Evolutionary conservation across 2,329 filamentous ascomycete species (phyloP), one percentile per base, ranked within the genome.

Genomic region (Phyllosticta capitalensis): DNA sequence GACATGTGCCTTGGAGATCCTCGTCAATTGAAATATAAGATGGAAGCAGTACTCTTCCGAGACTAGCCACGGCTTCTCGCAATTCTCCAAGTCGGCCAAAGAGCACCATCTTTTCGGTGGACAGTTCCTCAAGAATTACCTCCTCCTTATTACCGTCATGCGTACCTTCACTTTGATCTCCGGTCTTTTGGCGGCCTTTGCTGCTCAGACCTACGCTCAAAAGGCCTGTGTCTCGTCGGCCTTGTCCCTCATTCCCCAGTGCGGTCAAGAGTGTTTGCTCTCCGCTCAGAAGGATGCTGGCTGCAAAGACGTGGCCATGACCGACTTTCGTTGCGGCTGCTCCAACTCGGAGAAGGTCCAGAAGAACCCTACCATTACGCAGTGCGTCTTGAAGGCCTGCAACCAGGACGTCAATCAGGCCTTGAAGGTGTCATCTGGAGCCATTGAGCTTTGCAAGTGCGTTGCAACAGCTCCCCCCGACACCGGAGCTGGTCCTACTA

Each of bases 271-370:
- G n/a, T 54, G 52, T 12, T 30, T 54, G 52, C 52, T 26, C 12
- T 54, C 30, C 5, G 54, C 54, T 20, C 26, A 55, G 21, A 24
- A 28, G 28, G 28, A 30, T 20, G 30, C 38, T 21, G 54, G 54
- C 54, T 55, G 54, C 54, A 38, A 20, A 28, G 28, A 38, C 7
- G 30, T 38, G 5, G 6, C 38, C 38, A n/a, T n/a, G 14, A 45
- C 54, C 30, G 54, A 55, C 54, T 55, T 55, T 20, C 28, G 28
- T 21, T 55, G 54, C 14, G 30, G 24, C 14, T 55, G 54, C 54
- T 55, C 54, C 54, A 45, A 38, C 17, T 55, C 54, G 9, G 54
- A 30, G 19, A 21, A 38, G 19, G 20, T 55, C 30, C n/a, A 20
- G 19, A 48, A n/a, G 28, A 55, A 45, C 9, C 21, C 54, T 12